A percentile compares a stretch with the other conserved stretches of the same genome.
Conservation (phyloP, 148 eudicot species). For the Chenopodium berlandieri region DNA sequence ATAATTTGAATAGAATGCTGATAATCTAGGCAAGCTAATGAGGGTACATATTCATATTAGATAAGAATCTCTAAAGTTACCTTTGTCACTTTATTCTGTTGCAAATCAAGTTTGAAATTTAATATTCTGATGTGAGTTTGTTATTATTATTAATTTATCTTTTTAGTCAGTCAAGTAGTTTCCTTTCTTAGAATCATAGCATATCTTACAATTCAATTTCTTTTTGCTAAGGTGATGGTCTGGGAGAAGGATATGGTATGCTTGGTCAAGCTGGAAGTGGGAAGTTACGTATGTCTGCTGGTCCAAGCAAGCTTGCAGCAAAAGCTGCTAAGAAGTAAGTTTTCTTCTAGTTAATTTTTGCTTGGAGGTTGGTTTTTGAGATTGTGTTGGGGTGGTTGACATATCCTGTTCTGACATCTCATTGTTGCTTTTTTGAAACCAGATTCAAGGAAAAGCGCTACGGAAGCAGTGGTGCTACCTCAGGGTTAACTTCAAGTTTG, state of each 20-base stretch:
- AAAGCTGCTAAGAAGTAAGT: slow-evolving; percentile 90
- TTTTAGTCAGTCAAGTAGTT: neutral
- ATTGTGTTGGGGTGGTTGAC: neutral
- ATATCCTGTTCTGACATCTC: neutral
- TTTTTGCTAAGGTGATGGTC: slow-evolving; percentile 69
- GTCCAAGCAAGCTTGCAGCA: slow-evolving; percentile 84
- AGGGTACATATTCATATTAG: neutral
- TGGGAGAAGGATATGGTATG: slow-evolving; percentile 99
- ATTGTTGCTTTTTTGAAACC: slow-evolving; percentile 5
- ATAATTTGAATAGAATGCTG: neutral
- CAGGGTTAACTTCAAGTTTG: slow-evolving; percentile 95
- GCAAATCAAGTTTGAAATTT: neutral
- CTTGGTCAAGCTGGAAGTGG: slow-evolving; percentile 99
- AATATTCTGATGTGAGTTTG: neutral
- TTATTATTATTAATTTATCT: too few relatives aligned
- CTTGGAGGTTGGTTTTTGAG: neutral
- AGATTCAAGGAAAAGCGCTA: slow-evolving; percentile 80
- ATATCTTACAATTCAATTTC: neutral
- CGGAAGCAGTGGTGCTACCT: slow-evolving; percentile 89
- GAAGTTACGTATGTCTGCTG: slow-evolving; percentile 80
- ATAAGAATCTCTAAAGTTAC: neutral
- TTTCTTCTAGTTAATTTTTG: slow-evolving; percentile 3
- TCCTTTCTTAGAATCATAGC: neutral
- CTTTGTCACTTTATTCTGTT: slow-evolving; percentile 13
- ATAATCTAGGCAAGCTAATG: neutral